A percentile compares a stretch with the other conserved stretches of the same genome.
These are phyloP conservation scores for Emergomyces africanus DNA, from an alignment of 2,329 filamentous ascomycete genomes.

Conservation along the genomic window DNA sequence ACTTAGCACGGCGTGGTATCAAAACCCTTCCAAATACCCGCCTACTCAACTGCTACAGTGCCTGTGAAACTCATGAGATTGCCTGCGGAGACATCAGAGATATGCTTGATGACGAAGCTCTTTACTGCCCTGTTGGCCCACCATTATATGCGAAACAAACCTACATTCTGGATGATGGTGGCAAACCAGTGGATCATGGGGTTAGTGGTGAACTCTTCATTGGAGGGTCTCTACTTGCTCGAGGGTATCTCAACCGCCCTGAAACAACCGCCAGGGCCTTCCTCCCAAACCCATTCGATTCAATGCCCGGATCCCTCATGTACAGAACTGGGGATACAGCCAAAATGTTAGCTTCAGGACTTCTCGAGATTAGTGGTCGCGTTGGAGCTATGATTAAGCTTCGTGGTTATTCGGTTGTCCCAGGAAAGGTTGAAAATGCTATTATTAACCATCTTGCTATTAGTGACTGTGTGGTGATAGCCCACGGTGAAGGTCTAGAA, in stretches of 20 bases:
- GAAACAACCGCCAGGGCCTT: constrained; percentile 66
- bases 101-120: constrained; percentile 45
- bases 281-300: constrained; percentile 50
- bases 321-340: constrained; percentile 64
- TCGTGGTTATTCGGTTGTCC: constrained; percentile 65
- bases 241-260: constrained; percentile 67
- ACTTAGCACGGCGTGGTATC: constrained; percentile 56
- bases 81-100: constrained; percentile 62
- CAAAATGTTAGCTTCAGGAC: constrained; percentile 51
- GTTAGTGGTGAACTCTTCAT: constrained; percentile 61
- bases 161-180: constrained; percentile 60
- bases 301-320: constrained; percentile 50
- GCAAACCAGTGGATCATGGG: constrained; percentile 50
- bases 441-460: constrained; percentile 59
- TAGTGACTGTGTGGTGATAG: constrained; percentile 56
- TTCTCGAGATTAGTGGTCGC: constrained; percentile 62
- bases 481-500: constrained; percentile 64
- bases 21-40: constrained; percentile 55
- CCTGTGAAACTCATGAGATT: constrained; percentile 70
- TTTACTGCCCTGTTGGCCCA: constrained; percentile 62
- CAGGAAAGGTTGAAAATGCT: constrained; percentile 61
- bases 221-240: constrained; percentile 58
- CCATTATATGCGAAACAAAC: constrained; percentile 55
- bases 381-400: constrained; percentile 73
- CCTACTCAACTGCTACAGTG: constrained; percentile 68